These are phyloP conservation scores for Pseudonitzschia delicatissima DNA, from an alignment of 108 stramenopile species.

Conservation along the genomic window DNA sequence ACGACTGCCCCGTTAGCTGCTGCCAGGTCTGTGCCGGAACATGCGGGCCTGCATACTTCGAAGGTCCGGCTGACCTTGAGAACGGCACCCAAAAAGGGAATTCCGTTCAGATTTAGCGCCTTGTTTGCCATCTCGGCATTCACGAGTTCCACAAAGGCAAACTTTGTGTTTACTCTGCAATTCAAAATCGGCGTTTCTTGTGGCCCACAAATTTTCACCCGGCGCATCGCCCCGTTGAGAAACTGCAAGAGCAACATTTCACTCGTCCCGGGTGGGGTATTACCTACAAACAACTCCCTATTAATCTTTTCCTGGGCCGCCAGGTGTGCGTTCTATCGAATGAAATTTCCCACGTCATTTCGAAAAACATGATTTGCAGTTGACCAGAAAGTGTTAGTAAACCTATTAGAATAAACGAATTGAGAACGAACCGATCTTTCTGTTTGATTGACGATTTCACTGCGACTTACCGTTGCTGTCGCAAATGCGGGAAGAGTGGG, in stretches of 20 bases:
- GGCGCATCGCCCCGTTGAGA: slow-evolving; percentile 90
- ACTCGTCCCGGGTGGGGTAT: slow-evolving; percentile 86
- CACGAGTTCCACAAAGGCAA: slow-evolving; percentile 87
- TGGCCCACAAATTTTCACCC: slow-evolving; percentile 62
- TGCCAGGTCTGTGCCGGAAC: slow-evolving; percentile 80
- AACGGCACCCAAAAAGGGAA: slow-evolving; percentile 87
- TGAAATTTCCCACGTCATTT: background rate
- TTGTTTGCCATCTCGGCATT: slow-evolving; percentile 72
- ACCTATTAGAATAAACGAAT: too few relatives aligned
- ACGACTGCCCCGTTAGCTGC: slow-evolving; percentile 77
- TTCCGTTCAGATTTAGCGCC: slow-evolving; percentile 83
- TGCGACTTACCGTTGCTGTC: background rate
- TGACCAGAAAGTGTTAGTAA: background rate
- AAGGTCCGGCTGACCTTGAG: slow-evolving; percentile 88
- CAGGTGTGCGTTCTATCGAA: slow-evolving; percentile 21
- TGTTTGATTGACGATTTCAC: background rate
- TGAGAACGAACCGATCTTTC: background rate
- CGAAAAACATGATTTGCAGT: background rate
- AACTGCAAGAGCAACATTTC: slow-evolving; percentile 84
- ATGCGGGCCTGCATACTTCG: slow-evolving; percentile 85
- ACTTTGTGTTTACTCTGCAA: slow-evolving; percentile 84
- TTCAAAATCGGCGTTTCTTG: slow-evolving; percentile 70
- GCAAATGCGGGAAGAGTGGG: background rate
- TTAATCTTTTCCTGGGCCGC: slow-evolving; percentile 80
- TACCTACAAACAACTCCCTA: slow-evolving; percentile 93